These are phyloP conservation scores for Yamadazyma tumulicola DNA, from an alignment of 805 yeast species.

Conservation along the genomic window DNA sequence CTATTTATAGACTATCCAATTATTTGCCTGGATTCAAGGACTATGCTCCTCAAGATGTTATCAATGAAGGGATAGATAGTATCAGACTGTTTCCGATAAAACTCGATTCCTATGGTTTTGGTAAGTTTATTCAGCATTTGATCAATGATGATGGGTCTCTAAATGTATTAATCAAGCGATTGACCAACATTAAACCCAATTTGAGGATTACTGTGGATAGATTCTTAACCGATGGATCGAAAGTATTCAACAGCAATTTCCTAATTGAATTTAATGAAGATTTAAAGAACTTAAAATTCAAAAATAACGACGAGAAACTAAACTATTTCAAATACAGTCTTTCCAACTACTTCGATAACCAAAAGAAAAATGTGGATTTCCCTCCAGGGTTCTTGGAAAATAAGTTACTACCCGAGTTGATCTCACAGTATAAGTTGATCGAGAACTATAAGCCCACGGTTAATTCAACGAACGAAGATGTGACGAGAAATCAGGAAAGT, in stretches of 20 bases:
- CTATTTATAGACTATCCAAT: constrained; percentile 35
- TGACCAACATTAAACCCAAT: constrained; percentile 34
- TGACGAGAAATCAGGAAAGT: constrained; percentile 33
- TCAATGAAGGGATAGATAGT: constrained; percentile 41
- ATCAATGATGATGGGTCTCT: background rate
- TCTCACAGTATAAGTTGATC: constrained; percentile 37
- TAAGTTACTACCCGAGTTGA: constrained; percentile 69
- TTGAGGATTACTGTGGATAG: constrained; percentile 28
- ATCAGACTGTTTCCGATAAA: constrained; percentile 36
- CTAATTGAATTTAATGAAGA: constrained; percentile 52
- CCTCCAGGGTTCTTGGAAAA: constrained; percentile 55
- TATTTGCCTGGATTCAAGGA: constrained; percentile 21
- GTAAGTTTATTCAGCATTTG: constrained; percentile 40
- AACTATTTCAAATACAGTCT: constrained; percentile 33
- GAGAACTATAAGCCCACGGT: constrained; percentile 23
- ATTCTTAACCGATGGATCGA: constrained; percentile 20
- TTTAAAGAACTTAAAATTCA: constrained; percentile 54
- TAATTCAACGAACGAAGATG: constrained; percentile 26
- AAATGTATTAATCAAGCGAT: constrained; percentile 17
- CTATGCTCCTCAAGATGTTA: constrained; percentile 48
- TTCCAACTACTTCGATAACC: constrained; percentile 15
- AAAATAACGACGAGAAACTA: constrained; percentile 51
- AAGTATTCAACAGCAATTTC: constrained; percentile 34
- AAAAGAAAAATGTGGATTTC: constrained; percentile 17
- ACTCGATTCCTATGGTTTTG: constrained; percentile 65